Evolutionary conservation across 2,329 filamentous ascomycete genomes (phyloP).

Genomic region (Penicillium corylophilum): DNA sequence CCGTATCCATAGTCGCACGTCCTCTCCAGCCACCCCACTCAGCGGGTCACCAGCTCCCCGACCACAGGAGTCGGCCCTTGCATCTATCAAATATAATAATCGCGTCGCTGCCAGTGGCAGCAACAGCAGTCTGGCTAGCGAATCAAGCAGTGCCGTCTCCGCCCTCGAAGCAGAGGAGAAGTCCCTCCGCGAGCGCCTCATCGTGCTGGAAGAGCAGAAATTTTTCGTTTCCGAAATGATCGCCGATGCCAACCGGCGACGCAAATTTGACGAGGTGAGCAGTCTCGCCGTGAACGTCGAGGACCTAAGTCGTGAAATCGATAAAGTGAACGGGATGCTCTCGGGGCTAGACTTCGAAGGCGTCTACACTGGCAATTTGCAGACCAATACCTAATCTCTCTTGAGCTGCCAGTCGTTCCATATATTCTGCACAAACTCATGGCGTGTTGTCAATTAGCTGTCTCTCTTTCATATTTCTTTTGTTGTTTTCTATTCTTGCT

Average conservation of each 20-base stretch:
- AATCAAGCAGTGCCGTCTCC: constrained; percentile 59
- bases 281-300: constrained; percentile 77
- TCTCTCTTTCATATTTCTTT: constrained; percentile 1
- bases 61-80: constrained; percentile 49
- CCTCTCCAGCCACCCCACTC: constrained; percentile 22
- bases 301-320: constrained; percentile 77
- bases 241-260: constrained; percentile 68
- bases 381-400: constrained; percentile 11
- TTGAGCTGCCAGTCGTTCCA: not conserved
- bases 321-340: constrained; percentile 63
- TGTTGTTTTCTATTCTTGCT: constrained; percentile 1
- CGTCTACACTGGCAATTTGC: constrained; percentile 42
- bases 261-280: constrained; percentile 82
- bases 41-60: constrained; percentile 26
- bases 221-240: constrained; percentile 90
- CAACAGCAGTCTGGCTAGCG: constrained; percentile 52
- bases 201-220: constrained; percentile 85
- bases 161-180: constrained; percentile 81
- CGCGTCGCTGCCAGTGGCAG: constrained; percentile 51
- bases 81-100: constrained; percentile 57
- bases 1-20: constrained; percentile 25
- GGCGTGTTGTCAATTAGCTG: constrained; percentile 4
- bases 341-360: constrained; percentile 64
- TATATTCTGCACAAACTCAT: constrained; percentile 8
- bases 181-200: constrained; percentile 72